Evolutionary conservation across 2,329 filamentous ascomycete species (phyloP).

Genomic region (Pseudogymnoascus sp.): DNA sequence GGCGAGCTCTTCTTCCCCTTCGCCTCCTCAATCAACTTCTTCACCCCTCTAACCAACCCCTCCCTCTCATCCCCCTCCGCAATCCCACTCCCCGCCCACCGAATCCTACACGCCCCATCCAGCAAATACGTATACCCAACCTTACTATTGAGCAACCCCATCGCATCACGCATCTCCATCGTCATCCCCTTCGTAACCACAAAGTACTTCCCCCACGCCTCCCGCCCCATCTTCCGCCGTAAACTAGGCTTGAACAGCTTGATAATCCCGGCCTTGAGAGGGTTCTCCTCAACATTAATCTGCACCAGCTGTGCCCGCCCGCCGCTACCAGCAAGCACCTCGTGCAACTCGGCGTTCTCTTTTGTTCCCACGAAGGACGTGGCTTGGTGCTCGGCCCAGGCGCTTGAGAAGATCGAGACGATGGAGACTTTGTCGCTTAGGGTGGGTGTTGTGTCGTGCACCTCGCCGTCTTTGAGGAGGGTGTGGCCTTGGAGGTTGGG

Average conservation of each 20-base stretch:
- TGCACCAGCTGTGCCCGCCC: constrained; percentile 67
- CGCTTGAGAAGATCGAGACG: constrained; percentile 71
- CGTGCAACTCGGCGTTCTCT: constrained; percentile 62
- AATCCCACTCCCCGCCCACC: constrained; percentile 82
- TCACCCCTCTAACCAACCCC: constrained; percentile 57
- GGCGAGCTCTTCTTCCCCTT: constrained; percentile 28
- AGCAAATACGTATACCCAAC: constrained; percentile 83
- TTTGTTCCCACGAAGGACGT: constrained; percentile 59
- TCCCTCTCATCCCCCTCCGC: constrained; percentile 59
- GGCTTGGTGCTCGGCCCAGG: constrained; percentile 80
- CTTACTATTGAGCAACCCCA: constrained; percentile 75
- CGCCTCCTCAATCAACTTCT: constrained; percentile 52
- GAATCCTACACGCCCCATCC: constrained; percentile 78
- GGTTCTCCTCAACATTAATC: constrained; percentile 82
- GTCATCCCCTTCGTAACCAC: constrained; percentile 51
- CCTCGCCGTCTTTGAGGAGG: constrained; percentile 48
- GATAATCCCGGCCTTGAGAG: constrained; percentile 54
- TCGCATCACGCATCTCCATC: constrained; percentile 53
- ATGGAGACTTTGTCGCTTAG: constrained; percentile 68
- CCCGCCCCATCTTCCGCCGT: constrained; percentile 41
- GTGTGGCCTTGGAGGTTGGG: constrained; percentile 83
- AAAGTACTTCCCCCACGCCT: constrained; percentile 55
- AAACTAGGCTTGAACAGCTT: constrained; percentile 48
- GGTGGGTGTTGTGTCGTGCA: constrained; percentile 65
- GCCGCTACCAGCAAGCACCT: constrained; percentile 46